Base-by-base conservation (phyloP, 768 basidiomycete genomes). In the Psilocybe cyanescens region DNA sequence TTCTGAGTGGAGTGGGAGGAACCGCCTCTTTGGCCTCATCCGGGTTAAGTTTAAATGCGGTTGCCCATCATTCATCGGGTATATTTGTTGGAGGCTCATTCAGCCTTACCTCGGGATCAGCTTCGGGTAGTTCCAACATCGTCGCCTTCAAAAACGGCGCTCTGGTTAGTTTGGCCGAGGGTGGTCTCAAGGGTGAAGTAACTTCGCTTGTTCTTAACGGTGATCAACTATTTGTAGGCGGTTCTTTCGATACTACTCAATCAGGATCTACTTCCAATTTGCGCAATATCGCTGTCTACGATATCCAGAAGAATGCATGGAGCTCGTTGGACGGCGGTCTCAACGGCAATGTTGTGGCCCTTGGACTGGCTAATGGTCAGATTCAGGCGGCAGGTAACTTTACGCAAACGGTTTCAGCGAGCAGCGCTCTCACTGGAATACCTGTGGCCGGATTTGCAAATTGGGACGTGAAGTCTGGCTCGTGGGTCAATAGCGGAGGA, bases 11-110 rank as follows among this genome's bases (percentile, higher is more conserved):
- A 2, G 70, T 91, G n/a, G 89, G 89, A 8, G 79, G 83, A 11
- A 69, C 67, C 17, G 67, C 71, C 24, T 74, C 72, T 4, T 70
- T 80, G 24, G 66, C 79, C 1, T 73, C 78, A 16, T 70, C 78
- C 5, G 70, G 75, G 29, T 67, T 78, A 9, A 71, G 72, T 31
- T 74, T 92, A 45, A 81, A 83, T 11, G 77, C 86, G 11, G 83
- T 88, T 47, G 86, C 78, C 4, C 86, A 90, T 54, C 87, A 93
- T 68, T 68, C 88, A 6, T 89, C 88, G 2, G 87, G 88, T 9
- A 76, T 92, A 57, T 91, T 89, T 73, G 70, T 95, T 41, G 97
- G 87, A 33, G 97, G 97, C 8, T 79, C 80, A 56, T 97, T 98
- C 75, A 78, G 77, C 2, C 76, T 92, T 17, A 73, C 83, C 0